Evolutionary conservation across 257 asterid genomes (phyloP), one percentile per base, ranked within the genome.

Genomic region (Gynochthodes officinalis): DNA sequence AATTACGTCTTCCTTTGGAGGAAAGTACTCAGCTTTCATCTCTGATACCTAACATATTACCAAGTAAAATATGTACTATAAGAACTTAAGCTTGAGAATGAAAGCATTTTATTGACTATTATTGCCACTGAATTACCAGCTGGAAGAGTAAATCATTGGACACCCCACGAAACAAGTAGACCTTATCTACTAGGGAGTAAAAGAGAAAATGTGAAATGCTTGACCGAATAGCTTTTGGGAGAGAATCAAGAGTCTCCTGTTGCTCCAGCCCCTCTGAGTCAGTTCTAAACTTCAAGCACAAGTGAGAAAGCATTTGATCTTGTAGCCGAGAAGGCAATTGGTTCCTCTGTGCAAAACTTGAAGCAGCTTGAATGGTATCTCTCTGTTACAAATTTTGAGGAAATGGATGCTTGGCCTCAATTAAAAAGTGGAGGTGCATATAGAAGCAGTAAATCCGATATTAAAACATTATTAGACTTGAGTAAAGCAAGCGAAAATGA

Each of bases 1-100:
- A 76, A 84, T 81, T 30, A 84, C 80, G 21, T 84, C 88, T 73
- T 84, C 88, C 28, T 77, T 84, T 6, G 88, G 88, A 69, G 88
- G 86, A 58, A 81, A 84, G 64, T 84, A 84, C 75, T 84, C 88
- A 0, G 88, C 86, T 77, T 84, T 81, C 86, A 84, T 84, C 76
- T 84, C 88, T 21, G 88, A 81, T 62, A 84, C 87, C 87, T 83
- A 42, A 40, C 64, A 81, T 46, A 49, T 25, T 15, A 43, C 23
- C 35, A 21, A 23, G 27, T 35, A 39, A 37, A 25, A 16, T 35
- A 37, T 44, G 8, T n/a, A 25, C 0, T 42, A 40, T 58, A 8
- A 73, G 23, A 30, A 25, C 40, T 18, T 25, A 18, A 18, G 15
- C 39, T 4, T 0, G 2, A 43, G n/a, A 14, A 72, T 25, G 39